Evolutionary conservation across 106 monocot genomes (phyloP).

Genomic region (Dendrobium nobile): DNA sequence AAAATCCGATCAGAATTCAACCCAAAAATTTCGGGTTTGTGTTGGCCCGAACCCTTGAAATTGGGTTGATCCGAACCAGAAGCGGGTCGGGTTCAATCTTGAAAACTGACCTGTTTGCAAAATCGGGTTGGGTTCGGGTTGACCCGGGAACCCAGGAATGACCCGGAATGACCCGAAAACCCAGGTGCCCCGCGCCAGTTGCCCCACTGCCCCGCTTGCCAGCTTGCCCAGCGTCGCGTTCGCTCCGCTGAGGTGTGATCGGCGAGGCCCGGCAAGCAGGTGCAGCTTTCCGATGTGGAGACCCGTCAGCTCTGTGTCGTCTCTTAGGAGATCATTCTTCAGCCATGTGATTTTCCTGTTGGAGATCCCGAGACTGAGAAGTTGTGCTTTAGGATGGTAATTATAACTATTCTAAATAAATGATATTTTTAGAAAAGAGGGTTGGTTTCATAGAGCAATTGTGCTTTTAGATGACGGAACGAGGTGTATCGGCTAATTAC

Average conservation of each 20-base stretch:
- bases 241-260: conserved; percentile 30
- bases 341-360: not conserved
- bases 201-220: too few relatives aligned
- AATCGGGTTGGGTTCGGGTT: too few relatives aligned
- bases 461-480: not conserved
- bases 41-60: too few relatives aligned
- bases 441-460: not conserved
- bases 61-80: too few relatives aligned
- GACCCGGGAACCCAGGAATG: too few relatives aligned
- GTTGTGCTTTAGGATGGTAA: not conserved
- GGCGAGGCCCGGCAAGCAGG: conserved; percentile 42
- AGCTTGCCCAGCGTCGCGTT: too few relatives aligned
- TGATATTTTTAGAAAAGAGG: not conserved
- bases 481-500: not conserved
- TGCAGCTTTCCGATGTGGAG: conserved; percentile 50
- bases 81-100: too few relatives aligned
- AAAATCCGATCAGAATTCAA: too few relatives aligned
- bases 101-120: too few relatives aligned
- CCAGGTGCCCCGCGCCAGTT: too few relatives aligned
- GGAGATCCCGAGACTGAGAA: not conserved
- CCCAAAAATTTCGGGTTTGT: too few relatives aligned
- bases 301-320: conserved; percentile 42
- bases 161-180: too few relatives aligned
- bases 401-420: not conserved
- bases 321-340: conserved; percentile 48